Evolutionary conservation across 257 asterid species (phyloP).

Genomic region (Lycium ferocissimum): DNA sequence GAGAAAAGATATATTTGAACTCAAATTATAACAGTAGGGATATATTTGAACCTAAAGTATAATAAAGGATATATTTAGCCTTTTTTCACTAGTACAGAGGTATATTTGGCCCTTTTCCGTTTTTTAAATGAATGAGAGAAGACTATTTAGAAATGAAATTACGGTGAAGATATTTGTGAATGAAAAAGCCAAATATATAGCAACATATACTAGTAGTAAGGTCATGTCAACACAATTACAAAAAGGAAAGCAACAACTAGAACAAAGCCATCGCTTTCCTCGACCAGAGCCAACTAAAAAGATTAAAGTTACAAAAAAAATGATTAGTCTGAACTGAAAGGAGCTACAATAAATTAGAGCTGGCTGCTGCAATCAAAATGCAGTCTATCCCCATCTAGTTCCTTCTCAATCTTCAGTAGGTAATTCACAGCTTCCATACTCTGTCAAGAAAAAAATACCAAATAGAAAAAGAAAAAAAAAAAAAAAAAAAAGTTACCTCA

Average conservation of each 20-base stretch:
- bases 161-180: not conserved
- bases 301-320: not conserved
- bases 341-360: slow-evolving; percentile 8
- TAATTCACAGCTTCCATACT: slow-evolving; percentile 72
- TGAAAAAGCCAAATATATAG: not conserved
- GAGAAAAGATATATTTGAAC: no score
- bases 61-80: no score
- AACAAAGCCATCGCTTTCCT: slow-evolving; percentile 11
- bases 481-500: not conserved
- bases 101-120: no score
- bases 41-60: no score
- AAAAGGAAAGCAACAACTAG: not conserved
- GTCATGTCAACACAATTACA: slow-evolving; percentile 1
- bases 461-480: not conserved
- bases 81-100: no score
- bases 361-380: slow-evolving; percentile 22
- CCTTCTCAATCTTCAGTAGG: slow-evolving; percentile 56
- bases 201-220: slow-evolving; percentile 6
- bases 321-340: not conserved
- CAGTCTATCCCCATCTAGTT: not conserved
- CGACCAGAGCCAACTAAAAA: not conserved
- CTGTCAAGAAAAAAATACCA: slow-evolving; percentile 43
- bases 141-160: no score
- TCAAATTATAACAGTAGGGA: no score
- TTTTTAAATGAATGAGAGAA: no score